Evolutionary conservation across 306 rosid species (phyloP).

Genomic region (Inga oerstediana): DNA sequence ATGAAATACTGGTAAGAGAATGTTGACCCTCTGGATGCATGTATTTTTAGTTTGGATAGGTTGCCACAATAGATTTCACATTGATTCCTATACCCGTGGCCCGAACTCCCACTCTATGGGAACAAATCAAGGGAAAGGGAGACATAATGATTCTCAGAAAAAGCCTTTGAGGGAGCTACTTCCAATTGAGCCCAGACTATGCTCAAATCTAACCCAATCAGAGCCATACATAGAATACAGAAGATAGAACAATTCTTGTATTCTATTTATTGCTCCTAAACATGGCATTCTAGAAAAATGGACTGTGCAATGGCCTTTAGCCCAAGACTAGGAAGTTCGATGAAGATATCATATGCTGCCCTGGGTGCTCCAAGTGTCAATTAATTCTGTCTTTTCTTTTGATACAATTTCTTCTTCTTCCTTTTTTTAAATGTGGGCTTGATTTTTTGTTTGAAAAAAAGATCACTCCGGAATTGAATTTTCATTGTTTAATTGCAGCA

Average conservation of each 20-base stretch:
- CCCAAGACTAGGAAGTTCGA: slow-evolving; percentile 11
- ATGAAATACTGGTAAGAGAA: background rate
- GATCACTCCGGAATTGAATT: slow-evolving; percentile 8
- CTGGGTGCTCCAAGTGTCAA: background rate
- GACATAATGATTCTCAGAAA: background rate
- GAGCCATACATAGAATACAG: too few species aligned
- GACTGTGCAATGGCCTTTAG: background rate
- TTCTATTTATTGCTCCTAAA: background rate
- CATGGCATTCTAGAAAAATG: slow-evolving; percentile 1
- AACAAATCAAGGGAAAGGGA: background rate
- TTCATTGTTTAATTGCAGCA: slow-evolving; percentile 61
- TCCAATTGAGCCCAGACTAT: too few species aligned
- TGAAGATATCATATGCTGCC: background rate
- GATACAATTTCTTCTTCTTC: background rate
- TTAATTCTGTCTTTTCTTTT: background rate
- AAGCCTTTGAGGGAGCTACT: too few species aligned
- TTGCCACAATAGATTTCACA: background rate
- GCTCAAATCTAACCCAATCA: too few species aligned
- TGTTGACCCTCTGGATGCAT: slow-evolving; percentile 18
- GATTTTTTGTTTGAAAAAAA: background rate
- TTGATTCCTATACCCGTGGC: background rate
- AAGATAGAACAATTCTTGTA: background rate
- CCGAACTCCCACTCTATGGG: background rate
- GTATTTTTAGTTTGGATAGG: slow-evolving; percentile 8
- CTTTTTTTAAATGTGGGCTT: background rate